Evolutionary conservation across 78 protist genomes (phyloP).

Genomic region (Paratrimastix pyriformis): DNA sequence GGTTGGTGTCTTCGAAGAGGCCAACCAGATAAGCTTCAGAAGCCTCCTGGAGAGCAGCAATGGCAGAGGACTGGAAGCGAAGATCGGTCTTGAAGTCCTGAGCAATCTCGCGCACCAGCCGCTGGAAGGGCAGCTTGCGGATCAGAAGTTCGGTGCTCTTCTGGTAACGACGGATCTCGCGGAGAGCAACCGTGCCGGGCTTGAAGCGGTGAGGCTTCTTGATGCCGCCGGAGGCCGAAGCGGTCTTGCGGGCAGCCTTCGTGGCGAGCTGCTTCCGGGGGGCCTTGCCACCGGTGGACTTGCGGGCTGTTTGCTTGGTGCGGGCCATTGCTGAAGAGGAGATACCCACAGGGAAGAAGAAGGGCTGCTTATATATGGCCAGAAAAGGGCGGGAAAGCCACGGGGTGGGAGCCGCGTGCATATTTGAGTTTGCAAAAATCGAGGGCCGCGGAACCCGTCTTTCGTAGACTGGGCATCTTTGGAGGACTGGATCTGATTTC

Average conservation of each 20-base stretch:
- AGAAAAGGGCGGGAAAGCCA: too few species aligned
- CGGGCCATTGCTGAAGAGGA: too few species aligned
- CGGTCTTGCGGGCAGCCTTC: constrained; percentile 56
- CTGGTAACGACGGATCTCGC: constrained; percentile 69
- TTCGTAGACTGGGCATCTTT: too few species aligned
- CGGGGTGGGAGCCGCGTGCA: too few species aligned
- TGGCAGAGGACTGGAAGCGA: constrained; percentile 77
- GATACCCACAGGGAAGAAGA: too few species aligned
- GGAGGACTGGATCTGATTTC: too few species aligned
- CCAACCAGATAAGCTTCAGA: constrained; percentile 84
- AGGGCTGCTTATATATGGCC: too few species aligned
- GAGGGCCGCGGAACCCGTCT: too few species aligned
- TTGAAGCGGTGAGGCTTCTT: constrained; percentile 51
- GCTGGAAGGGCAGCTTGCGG: too few species aligned
- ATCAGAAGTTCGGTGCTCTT: constrained; percentile 71
- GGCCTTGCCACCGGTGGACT: constrained; percentile 87
- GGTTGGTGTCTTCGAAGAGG: constrained; percentile 84
- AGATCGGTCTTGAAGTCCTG: constrained; percentile 68
- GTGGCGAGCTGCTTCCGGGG: constrained; percentile 64
- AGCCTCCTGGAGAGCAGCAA: constrained; percentile 86
- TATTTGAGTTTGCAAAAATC: too few species aligned
- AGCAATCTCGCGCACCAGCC: too few species aligned
- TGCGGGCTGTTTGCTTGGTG: constrained; percentile 88
- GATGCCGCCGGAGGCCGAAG: constrained; percentile 45
- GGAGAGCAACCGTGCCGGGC: constrained; percentile 62